Base-by-base conservation (phyloP, 2,329 filamentous ascomycete species). In the Claviceps cyperi region DNA sequence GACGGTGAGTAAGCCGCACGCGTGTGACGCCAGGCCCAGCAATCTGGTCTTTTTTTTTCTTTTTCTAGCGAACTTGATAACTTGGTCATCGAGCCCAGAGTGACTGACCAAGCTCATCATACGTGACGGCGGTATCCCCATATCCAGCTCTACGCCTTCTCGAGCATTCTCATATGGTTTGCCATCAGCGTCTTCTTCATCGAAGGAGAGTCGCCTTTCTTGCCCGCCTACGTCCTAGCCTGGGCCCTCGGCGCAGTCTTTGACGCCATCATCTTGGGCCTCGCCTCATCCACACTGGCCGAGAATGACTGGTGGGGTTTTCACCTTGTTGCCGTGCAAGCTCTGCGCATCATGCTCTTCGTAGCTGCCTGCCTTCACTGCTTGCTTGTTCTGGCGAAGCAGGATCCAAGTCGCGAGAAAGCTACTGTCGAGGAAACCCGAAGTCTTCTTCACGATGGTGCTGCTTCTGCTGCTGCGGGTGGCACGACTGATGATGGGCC, bases 181-280 rank as follows among this genome's bases (percentile, higher is more conserved):
- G 43, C 32, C 4, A 43, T 54, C 15, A 48, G 52, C 50, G 15
- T 54, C 41, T 44, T 48, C 21, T 50, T 54, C 4, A 28, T 49
- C 21, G 52, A 54, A 43, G 49, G 45, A 8, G 46, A 36, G 8
- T 46, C 46, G 21, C 52, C 52, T 1, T 51, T 40, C 17, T 54
- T 50, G 52, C 52, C 52, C 5, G 50, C 52, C 36, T 50, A 54
- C 43, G 17, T 54, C 4, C 24, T 47, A 5, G 50, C 50, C 3
- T 54, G 52, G 52, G 37, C 35, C 2, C 41, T 41, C 7, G 52
- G 50, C 8, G 50, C 41, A 6, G 45, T 52, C n/a, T 47, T 24
- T 17, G 52, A 54, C 8, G 38, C 32, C 6, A 22, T 49, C 38
- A 35, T 51, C 7, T 35, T 54, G 21, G 46, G 41, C 3, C 38